Base-by-base conservation (phyloP, 1,284 basidiomycete genomes). In the Xanthoconium separans region DNA sequence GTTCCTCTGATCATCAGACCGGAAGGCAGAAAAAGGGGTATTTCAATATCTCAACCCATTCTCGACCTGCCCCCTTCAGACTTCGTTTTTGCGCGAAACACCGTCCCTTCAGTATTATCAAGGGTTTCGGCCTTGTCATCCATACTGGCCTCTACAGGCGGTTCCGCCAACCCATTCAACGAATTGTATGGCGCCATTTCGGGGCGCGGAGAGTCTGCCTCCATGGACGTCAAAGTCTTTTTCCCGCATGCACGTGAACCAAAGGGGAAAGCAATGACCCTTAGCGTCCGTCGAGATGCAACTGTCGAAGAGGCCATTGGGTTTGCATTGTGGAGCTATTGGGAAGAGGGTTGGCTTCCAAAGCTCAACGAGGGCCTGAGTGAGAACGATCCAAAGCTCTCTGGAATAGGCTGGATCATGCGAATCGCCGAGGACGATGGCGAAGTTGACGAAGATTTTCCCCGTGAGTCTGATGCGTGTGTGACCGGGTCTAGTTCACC, bases 391-490 rank as follows among this genome's bases (percentile, higher is more conserved):
- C 78, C 82, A 31, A 85, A 82, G 61, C 74, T 92, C 51, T 87
- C 83, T 41, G 91, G 92, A 0, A 78, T 91, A 2, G 94, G 92
- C 1, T 99, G 96, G 95, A 87, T 93, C n/a, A 71, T 99, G 71
- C 79, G 94, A 55, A 95, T 99, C 53, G 93, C 95, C 9, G 96
- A 99, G 66, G 93, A 95, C 49, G 95, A 98, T 70, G 97, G 97
- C 16, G 94, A 98, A 70, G 94, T 98, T 0, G 97, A 99, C 68
- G 96, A 98, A 69, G 97, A 99, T 72, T 99, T 96, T 65, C 96
- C 97, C 30, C 87, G 93, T 95, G 65, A 61, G 83, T 67, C 31
- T 20, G 13, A 4, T 37, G n/a, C 37, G 50, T 40, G 43, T 48
- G 20, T 13, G 1, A 6, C 36, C 16, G 13, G 12, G 29, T 39